A percentile compares a stretch with the other conserved stretches of the same genome.
phyloP scores from a whole-genome alignment of 345 rosid genomes.

The Carallia pectinifolia region DNA sequence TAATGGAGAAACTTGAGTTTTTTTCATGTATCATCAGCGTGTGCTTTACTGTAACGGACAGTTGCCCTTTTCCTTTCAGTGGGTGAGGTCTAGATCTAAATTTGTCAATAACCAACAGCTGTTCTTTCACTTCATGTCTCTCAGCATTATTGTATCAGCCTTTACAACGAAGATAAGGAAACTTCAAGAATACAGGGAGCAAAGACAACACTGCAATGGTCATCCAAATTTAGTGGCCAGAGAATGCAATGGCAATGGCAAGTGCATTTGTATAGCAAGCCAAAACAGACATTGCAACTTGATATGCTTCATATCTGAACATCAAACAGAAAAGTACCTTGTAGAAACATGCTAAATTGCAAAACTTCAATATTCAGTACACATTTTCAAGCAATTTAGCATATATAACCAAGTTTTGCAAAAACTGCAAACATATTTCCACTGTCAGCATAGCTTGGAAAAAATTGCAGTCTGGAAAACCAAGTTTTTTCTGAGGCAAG shows the following conservation, averaged over 20 bases:
- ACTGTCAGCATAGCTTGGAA: slow-evolving; percentile 53
- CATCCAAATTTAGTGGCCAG: not conserved
- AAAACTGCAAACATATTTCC: slow-evolving; percentile 35
- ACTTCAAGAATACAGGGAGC: no score
- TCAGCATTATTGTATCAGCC: not conserved
- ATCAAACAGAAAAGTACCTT: not conserved
- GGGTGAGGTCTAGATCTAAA: no score
- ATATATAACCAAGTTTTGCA: no score
- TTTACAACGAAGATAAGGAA: not conserved
- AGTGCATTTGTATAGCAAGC: not conserved
- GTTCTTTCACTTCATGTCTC: not conserved
- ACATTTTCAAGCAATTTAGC: no score
- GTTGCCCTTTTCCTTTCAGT: not conserved
- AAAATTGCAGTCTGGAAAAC: slow-evolving; percentile 65
- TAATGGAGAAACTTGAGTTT: not conserved
- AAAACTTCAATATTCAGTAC: no score
- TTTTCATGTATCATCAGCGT: not conserved
- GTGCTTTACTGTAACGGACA: no score
- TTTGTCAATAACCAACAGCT: no score
- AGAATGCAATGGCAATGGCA: not conserved
- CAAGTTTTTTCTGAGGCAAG: slow-evolving; percentile 35
- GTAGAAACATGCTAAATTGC: slow-evolving; percentile 42
- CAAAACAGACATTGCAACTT: not conserved
- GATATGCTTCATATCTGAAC: not conserved
- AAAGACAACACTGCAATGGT: not conserved